Evolutionary conservation across 2,329 filamentous ascomycete genomes (phyloP), one percentile per base, ranked within the genome.

Genomic region (Fusarium pilosicola): DNA sequence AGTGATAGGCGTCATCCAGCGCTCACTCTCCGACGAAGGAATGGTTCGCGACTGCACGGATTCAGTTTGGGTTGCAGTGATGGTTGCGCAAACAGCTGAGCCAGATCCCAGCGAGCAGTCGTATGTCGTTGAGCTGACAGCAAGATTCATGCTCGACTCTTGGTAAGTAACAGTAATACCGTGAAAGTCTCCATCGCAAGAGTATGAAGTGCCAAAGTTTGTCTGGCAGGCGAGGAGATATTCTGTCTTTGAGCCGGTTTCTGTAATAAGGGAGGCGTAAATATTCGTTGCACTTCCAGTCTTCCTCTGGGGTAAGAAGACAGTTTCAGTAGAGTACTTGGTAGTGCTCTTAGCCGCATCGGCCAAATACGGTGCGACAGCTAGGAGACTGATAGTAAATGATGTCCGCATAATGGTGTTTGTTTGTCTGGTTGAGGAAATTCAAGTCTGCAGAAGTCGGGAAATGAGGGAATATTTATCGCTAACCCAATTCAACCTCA

Each of bases 211-310:
- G 20, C 36, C 39, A 6, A 78, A 74, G 30, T 68, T 58, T 28
- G 75, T 74, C 17, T 76, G 67, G 7, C 77, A 78, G 7, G 75
- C 77, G 5, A 78, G 65, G 8, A 78, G 65, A 39, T 78, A 78
- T 42, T 78, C 60, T 1, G 76, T 78, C 24, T 56, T 70, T 36
- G 74, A 72, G 3, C 51, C 66, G 7, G 63, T 59, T 41, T 68
- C 65, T 7, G 72, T 77, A 30, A 78, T 76, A 32, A 78, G 41
- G 14, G 76, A 76, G 5, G 77, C 77, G 44, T 77, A 78, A 17
- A 78, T 77, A 32, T 73, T 64, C 6, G 68, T 62, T 1, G 64
- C 76, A 11, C 42, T 64, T 6, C 74, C 76, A 2, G 76, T 78
- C 10, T 67, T 42, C 15, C 48, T 55, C 0, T 62, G 49, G 0